These are phyloP conservation scores for Syncephalastrum contaminatum DNA, from an alignment of 371 early-diverging fungal species.

Conservation along the genomic window DNA sequence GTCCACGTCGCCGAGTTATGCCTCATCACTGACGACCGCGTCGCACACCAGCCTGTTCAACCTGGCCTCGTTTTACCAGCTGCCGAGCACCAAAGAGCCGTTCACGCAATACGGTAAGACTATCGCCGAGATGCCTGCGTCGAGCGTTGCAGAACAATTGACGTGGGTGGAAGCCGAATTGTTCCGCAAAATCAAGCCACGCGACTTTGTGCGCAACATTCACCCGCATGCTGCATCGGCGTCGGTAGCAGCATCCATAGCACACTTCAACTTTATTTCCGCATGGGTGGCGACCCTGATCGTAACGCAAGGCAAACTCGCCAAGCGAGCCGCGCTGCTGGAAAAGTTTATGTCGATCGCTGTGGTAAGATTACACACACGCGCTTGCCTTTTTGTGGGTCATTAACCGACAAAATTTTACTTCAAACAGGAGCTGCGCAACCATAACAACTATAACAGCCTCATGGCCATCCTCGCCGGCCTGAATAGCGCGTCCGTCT, in stretches of 20 bases:
- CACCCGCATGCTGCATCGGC: constrained; percentile 30
- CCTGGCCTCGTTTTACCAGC: too few relatives aligned
- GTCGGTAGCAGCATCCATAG: constrained; percentile 51
- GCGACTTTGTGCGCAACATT: constrained; percentile 57
- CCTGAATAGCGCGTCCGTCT: constrained; percentile 64
- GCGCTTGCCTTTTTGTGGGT: constrained; percentile 4
- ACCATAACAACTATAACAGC: constrained; percentile 67
- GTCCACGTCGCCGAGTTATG: constrained; percentile 20
- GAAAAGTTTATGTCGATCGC: constrained; percentile 67
- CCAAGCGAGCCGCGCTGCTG: constrained; percentile 57
- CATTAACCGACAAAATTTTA: background rate
- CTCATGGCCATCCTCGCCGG: constrained; percentile 75
- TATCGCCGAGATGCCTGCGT: constrained; percentile 42
- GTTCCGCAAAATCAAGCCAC: constrained; percentile 53
- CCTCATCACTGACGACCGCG: constrained; percentile 9
- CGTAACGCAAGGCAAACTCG: constrained; percentile 55
- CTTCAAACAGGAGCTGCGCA: constrained; percentile 37
- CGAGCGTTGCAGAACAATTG: constrained; percentile 61
- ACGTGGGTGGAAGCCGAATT: constrained; percentile 62
- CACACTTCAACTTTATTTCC: constrained; percentile 62
- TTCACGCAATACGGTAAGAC: constrained; percentile 14
- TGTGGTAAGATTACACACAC: constrained; percentile 27
- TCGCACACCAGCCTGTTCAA: background rate
- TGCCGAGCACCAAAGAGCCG: background rate
- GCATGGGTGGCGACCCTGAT: constrained; percentile 70